Evolutionary conservation across 2,329 filamentous ascomycete genomes (phyloP), one percentile per base, ranked within the genome.

Genomic region (Exophiala viscosa): DNA sequence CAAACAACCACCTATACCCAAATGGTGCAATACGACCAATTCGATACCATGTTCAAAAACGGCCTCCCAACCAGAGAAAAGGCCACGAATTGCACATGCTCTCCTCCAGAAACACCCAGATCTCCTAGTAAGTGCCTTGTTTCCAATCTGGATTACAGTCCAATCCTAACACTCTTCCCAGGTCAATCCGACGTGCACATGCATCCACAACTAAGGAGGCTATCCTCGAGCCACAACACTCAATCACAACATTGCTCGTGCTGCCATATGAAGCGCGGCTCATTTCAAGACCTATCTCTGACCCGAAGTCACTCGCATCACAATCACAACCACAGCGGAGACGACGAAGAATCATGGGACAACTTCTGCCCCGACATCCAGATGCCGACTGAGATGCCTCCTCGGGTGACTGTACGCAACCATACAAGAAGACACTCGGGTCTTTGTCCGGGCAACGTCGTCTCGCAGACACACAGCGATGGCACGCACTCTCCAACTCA

Each of bases 11-110:
- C 28, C 47, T 40, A 41, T 46, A 18, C 23, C 17, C 9, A 23
- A 8, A 56, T 56, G 56, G 52, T 59, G 11, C 56, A 59, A 33
- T 59, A 56, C 53, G 56, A 59, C 44, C 50, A 44, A 45, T 59
- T 59, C 40, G 36, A 39, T 23, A 38, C 46, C 3, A 48, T 59
- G 43, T 45, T 54, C n/a, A 33, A 34, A 11, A 13, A 20, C 8
- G 23, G 35, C 38, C 53, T 59, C 18, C 56, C 56, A 20, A 43
- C 41, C 3, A 50, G 50, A 8, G 47, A 41, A 42, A 55, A 52
- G 41, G 39, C 13, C n/a, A 15, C 31, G 5, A 15, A 6, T 35
- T 13, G 13, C 3, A 40, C 41, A 10, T 28, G 14, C 31, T 15
- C 42, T 28, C 48, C 48, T n/a, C 6, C 32, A 20, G 40, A 50